phyloP scores from a whole-genome alignment of 73 alveolate genomes.

The Durusdinium trenchii region DNA sequence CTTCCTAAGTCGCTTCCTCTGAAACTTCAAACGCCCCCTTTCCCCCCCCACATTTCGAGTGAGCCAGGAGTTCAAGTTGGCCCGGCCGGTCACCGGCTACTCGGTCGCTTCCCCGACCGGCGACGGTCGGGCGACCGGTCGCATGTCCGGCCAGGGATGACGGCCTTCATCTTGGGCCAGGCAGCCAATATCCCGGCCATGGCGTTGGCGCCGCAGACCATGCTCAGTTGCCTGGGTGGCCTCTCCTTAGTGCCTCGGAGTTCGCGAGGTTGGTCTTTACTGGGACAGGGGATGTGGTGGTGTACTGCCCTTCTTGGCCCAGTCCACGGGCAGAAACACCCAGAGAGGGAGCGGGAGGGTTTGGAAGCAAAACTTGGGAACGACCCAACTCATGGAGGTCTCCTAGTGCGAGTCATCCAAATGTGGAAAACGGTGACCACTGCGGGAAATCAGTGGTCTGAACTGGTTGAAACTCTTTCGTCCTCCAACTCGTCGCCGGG shows the following conservation, averaged over 20 bases:
- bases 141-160: conserved; percentile 4
- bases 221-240: conserved; percentile 90
- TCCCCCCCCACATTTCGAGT: not conserved
- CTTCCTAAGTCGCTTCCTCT: not conserved
- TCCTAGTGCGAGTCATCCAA: too few relatives aligned
- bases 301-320: too few relatives aligned
- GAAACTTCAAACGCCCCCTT: not conserved
- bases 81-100: not conserved
- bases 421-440: too few relatives aligned
- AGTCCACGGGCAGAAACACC: too few relatives aligned
- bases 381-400: too few relatives aligned
- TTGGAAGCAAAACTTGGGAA: too few relatives aligned
- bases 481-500: too few relatives aligned
- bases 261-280: too few relatives aligned
- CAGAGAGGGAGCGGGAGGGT: too few relatives aligned
- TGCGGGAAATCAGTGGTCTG: too few relatives aligned
- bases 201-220: conserved; percentile 87
- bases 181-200: conserved; percentile 88
- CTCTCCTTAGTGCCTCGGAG: conserved; percentile 42
- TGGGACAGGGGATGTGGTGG: too few relatives aligned
- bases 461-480: too few relatives aligned
- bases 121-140: not conserved
- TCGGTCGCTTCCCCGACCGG: not conserved
- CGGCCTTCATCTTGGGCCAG: conserved; percentile 62
- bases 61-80: not conserved